Percentiles rank a stretch among this genome's conserved stretches.
phyloP scores from a whole-genome alignment of 169 alveolate species.

The Condylostoma magnum region DNA sequence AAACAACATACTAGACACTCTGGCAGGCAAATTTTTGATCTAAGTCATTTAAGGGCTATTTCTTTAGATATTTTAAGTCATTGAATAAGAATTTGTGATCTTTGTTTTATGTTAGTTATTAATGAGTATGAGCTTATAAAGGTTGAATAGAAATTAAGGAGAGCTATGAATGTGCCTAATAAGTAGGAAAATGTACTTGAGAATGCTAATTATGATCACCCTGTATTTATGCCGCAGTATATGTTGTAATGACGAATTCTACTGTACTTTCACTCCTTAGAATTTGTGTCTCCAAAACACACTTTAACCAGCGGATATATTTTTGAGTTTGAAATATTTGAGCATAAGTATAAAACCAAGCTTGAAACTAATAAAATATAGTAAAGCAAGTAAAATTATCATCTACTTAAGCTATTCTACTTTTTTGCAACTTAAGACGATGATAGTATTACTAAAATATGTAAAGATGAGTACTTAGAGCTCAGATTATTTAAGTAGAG shows the following conservation, averaged over 20 bases:
- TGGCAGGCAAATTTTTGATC: conserved; percentile 2
- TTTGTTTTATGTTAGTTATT: background rate
- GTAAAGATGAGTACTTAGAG: too few species aligned
- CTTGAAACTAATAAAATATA: too few species aligned
- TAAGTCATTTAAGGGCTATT: background rate
- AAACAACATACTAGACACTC: conserved; percentile 6
- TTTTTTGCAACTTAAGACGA: too few species aligned
- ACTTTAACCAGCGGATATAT: too few species aligned
- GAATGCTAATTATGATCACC: background rate
- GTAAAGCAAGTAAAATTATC: too few species aligned
- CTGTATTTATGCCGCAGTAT: background rate
- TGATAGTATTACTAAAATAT: too few species aligned
- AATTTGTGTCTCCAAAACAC: background rate
- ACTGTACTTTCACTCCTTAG: background rate
- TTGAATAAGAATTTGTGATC: conserved; percentile 2
- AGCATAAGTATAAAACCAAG: too few species aligned
- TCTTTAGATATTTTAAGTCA: conserved; percentile 4
- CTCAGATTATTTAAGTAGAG: too few species aligned
- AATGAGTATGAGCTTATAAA: conserved; percentile 1
- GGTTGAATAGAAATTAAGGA: background rate
- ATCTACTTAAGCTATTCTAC: too few species aligned
- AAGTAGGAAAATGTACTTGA: background rate
- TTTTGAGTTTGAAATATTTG: too few species aligned
- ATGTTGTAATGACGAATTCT: conserved; percentile 6
- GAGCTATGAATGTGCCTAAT: background rate